Conservation (phyloP, 371 early-diverging fungal species). For the Parasitella parasitica region DNA sequence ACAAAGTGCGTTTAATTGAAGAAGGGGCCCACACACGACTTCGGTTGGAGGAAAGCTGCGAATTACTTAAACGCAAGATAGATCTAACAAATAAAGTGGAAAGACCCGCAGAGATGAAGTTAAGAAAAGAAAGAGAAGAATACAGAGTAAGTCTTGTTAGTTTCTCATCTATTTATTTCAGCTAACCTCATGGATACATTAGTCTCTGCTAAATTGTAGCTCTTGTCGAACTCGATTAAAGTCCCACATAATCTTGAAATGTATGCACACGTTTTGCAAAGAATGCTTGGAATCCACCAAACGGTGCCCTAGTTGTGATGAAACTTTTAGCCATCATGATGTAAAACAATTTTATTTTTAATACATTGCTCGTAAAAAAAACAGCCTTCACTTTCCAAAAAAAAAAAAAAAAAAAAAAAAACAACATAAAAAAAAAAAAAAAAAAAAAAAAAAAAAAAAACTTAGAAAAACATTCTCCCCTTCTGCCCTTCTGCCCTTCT, state of each 20-base stretch:
- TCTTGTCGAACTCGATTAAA: constrained; percentile 86
- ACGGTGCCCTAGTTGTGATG: constrained; percentile 98
- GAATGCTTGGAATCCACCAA: constrained; percentile 96
- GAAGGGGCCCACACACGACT: constrained; percentile 55
- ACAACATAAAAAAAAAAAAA: neutral
- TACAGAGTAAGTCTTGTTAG: constrained; percentile 34
- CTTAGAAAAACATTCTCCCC: neutral
- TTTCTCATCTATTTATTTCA: neutral
- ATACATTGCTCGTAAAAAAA: no score
- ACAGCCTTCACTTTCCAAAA: no score
- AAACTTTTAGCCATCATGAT: constrained; percentile 89
- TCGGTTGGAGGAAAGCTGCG: constrained; percentile 57
- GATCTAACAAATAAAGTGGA: constrained; percentile 36
- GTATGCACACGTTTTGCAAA: constrained; percentile 98
- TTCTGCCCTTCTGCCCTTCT: neutral
- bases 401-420: neutral
- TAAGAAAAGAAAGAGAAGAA: constrained; percentile 42
- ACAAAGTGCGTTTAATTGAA: constrained; percentile 58
- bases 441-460: neutral
- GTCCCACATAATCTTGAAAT: constrained; percentile 75
- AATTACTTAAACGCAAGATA: constrained; percentile 51
- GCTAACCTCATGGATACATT: constrained; percentile 2
- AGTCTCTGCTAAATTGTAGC: constrained; percentile 85
- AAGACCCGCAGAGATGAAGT: constrained; percentile 34
- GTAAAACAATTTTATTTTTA: constrained; percentile 88